phyloP scores from a whole-genome alignment of 1,284 basidiomycete genomes.

The Ustilago loliicola region DNA sequence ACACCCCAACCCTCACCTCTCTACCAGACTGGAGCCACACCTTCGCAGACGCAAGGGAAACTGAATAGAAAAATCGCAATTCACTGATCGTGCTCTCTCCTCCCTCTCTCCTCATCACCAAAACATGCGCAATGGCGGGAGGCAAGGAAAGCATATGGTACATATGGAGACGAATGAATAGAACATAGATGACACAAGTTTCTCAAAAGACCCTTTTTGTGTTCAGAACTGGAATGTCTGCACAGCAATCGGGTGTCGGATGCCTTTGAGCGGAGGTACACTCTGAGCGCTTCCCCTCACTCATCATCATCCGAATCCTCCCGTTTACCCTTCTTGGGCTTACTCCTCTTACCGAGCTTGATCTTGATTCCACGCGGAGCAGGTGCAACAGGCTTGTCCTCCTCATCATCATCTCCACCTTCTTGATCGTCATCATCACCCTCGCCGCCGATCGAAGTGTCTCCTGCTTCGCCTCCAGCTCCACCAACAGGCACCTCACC shows the following conservation, averaged over 20 bases:
- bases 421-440: slow-evolving; percentile 23
- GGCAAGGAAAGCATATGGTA: background rate
- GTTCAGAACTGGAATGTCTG: background rate
- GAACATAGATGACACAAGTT: background rate
- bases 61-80: background rate
- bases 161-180: background rate
- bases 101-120: background rate
- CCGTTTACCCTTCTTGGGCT: slow-evolving; percentile 23
- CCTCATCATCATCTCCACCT: slow-evolving; percentile 36
- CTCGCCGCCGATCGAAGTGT: slow-evolving; percentile 20
- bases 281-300: background rate
- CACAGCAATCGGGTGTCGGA: background rate
- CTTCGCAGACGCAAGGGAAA: too few species aligned
- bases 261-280: too few species aligned
- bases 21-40: too few species aligned
- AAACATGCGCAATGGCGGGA: background rate
- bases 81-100: background rate
- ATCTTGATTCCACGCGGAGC: slow-evolving; percentile 51
- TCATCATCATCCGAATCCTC: slow-evolving; percentile 40
- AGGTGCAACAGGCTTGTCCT: slow-evolving; percentile 31
- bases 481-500: slow-evolving; percentile 25
- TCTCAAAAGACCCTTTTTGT: background rate
- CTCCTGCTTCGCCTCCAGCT: slow-evolving; percentile 8
- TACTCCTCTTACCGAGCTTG: slow-evolving; percentile 45
- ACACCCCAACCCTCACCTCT: too few species aligned